Evolutionary conservation across 257 asterid species (phyloP), one percentile per base, ranked within the genome.

Genomic region (Plantago major): DNA sequence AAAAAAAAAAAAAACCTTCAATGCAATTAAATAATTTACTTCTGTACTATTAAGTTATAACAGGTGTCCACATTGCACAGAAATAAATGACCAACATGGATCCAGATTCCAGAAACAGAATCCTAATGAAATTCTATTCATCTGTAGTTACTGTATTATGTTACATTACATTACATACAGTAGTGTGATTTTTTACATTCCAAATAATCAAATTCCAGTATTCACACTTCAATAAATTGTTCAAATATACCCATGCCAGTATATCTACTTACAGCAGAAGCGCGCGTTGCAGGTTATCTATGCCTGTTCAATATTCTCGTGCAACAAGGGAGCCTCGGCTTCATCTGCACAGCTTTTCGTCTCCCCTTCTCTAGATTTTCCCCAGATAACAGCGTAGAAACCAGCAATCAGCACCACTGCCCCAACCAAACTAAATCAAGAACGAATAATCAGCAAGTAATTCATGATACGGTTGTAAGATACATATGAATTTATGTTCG

Each of bases 371-470:
- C 71, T 66, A 18, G 84, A 64, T 67, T 77, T 82, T 13, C 86
- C 86, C 89, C 86, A 82, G 57, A 79, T 65, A 56, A 82, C 89
- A 43, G 57, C 73, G 10, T 82, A 82, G 84, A 82, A 79, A 58
- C 86, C 89, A 17, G 67, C 17, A 16, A 67, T 51, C 70, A 82
- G 43, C 64, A 79, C 83, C 46, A 65, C 18, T 28, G 86, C 86
- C 42, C 86, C 86, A 0, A 77, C 18, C 73, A 79, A 55, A 64
- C 86, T 82, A 60, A 68, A 64, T 26, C 9, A 12, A 14, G 62
- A 14, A 16, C 51, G 16, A 22, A 40, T 40, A 43, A 42, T 44
- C 9, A 60, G 64, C 40, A 19, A 7, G 4, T 6, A 53, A 7
- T n/a, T 43, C 26, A 22, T 22, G 1, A 5, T 10, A 11, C 7